These are phyloP conservation scores for Chaetomiaceae sp. DNA, from an alignment of 2,329 filamentous ascomycete genomes.

Conservation along the genomic window DNA sequence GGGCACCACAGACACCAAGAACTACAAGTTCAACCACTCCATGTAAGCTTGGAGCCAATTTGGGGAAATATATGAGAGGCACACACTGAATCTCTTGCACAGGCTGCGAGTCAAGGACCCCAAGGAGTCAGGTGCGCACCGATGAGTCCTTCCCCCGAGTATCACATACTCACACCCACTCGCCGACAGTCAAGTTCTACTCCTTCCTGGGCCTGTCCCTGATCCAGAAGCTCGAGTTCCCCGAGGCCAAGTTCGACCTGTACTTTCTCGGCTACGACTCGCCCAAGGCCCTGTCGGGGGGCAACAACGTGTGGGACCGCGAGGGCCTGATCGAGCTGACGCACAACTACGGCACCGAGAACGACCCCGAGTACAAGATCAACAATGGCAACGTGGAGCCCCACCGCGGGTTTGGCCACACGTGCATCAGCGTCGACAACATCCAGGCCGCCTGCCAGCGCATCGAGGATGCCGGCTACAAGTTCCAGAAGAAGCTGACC, in stretches of 20 bases:
- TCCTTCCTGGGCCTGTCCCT: conserved; percentile 84
- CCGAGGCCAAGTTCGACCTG: conserved; percentile 87
- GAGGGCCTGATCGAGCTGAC: conserved; percentile 86
- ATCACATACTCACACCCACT: neutral
- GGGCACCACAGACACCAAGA: conserved; percentile 64
- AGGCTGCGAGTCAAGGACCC: conserved; percentile 96
- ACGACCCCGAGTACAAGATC: conserved; percentile 72
- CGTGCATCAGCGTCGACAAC: conserved; percentile 76
- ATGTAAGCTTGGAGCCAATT: no score
- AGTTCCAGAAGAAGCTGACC: conserved; percentile 89
- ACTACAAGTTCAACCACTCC: conserved; percentile 83
- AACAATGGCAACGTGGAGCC: conserved; percentile 91
- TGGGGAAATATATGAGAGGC: no score
- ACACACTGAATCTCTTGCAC: no score
- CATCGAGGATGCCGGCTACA: conserved; percentile 83
- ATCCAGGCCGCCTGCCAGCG: conserved; percentile 86
- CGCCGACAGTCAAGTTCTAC: conserved; percentile 78
- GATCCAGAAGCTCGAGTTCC: conserved; percentile 74
- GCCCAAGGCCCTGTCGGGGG: conserved; percentile 66
- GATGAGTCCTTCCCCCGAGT: neutral
- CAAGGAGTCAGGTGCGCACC: conserved; percentile 61
- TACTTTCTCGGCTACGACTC: conserved; percentile 93
- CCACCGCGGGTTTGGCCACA: conserved; percentile 76
- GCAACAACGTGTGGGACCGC: conserved; percentile 70
- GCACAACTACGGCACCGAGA: conserved; percentile 83